Evolutionary conservation across 768 basidiomycete species (phyloP), one percentile per base, ranked within the genome.

Genomic region (Leccinum fibrillosum): DNA sequence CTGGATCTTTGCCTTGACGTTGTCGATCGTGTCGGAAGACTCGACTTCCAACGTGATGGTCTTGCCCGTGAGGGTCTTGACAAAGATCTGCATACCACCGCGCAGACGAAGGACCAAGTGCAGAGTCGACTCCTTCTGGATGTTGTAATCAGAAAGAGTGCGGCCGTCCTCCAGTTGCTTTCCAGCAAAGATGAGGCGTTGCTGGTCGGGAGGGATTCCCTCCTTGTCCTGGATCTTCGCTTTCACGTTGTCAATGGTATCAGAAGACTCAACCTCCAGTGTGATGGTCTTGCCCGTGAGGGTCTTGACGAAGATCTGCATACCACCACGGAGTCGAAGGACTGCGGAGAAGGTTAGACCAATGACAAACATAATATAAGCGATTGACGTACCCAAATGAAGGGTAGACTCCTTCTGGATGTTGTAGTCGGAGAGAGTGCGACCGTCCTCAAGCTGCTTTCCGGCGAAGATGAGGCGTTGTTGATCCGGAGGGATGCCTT

Each of bases 401-500:
- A 92, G 86, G 0, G 90, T 93, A 0, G 87, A 90, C 76, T 92
- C 90, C 73, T 92, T 92, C 81, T 92, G 91, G 48, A 92, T 93
- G 71, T 92, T 92, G 72, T 93, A 92, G 64, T 91, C 90, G 8
- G 89, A 90, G 1, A 93, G 80, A 4, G 90, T 96, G 51, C 94
- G 87, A 4, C 94, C 94, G 68, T 97, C 94, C 73, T 96, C 94
- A 26, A 97, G 84, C 72, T 95, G 94, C 77, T 96, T 95, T 59
- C 94, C 94, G 49, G 94, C 94, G 62, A 95, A 96, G 78, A 96
- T 96, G n/a, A 96, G 77, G 62, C 94, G 92, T 70, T 95, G 92
- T 66, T 93, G 93, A 75, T 94, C 91, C 25, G 92, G 94, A 21
- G 89, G 88, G 58, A 90, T 90, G 13, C 85, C 67, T 74, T 90